Percentiles rank a stretch among this genome's conserved stretches.
These are phyloP conservation scores for Aspergillus jensenii DNA, from an alignment of 2,329 filamentous ascomycete species.

Conservation along the genomic window DNA sequence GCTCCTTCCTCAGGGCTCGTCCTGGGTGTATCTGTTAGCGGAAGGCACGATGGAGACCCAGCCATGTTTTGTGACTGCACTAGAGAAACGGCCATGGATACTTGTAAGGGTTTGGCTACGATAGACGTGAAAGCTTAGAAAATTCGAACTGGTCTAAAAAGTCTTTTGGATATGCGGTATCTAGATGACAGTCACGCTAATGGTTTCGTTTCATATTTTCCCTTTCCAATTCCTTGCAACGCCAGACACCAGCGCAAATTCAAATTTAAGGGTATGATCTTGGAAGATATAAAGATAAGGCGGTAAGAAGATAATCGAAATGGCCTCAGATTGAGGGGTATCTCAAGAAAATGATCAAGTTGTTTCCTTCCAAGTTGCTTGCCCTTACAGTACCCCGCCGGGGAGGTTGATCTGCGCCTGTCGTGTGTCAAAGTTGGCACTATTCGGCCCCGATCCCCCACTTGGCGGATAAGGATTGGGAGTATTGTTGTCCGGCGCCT, in stretches of 20 bases:
- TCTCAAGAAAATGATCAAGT: constrained; percentile 17
- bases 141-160: neutral
- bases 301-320: neutral
- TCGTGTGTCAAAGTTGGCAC: constrained; percentile 30
- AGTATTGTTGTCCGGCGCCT: constrained; percentile 44
- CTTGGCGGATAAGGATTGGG: constrained; percentile 15
- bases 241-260: neutral
- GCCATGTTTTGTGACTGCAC: no score
- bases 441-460: constrained; percentile 29
- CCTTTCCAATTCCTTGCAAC: constrained; percentile 1
- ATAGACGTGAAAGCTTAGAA: neutral
- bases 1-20: no score
- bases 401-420: constrained; percentile 34
- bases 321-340: constrained; percentile 16
- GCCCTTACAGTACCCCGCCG: constrained; percentile 30
- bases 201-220: neutral
- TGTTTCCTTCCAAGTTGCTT: neutral
- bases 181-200: neutral
- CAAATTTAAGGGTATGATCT: constrained; percentile 3
- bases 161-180: neutral
- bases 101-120: no score
- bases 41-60: no score
- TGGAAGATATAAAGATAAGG: neutral
- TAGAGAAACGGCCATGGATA: no score
- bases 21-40: no score